Conservation (phyloP, 2,329 filamentous ascomycete genomes). For the Epichloe baconii region DNA sequence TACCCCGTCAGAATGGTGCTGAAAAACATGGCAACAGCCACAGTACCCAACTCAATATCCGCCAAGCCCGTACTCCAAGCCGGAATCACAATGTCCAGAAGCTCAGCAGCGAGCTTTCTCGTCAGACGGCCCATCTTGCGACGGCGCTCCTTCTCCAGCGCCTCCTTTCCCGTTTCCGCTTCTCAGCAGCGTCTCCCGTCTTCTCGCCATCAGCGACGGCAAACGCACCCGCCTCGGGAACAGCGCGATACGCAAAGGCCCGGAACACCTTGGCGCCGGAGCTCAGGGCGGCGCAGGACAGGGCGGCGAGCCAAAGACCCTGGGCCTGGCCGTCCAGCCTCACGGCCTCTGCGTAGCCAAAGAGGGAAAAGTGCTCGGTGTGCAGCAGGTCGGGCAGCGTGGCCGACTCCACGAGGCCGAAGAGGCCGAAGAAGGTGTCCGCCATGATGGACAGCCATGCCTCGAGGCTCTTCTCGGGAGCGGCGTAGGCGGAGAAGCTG, state of each 20-base stretch:
- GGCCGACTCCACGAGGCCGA: constrained; percentile 52
- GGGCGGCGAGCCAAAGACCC: constrained; percentile 55
- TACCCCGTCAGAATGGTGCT: constrained; percentile 48
- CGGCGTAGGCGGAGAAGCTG: constrained; percentile 24
- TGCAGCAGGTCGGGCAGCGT: constrained; percentile 43
- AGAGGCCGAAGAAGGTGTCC: constrained; percentile 50
- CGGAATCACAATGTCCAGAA: constrained; percentile 50
- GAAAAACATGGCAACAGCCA: constrained; percentile 45
- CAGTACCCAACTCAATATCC: constrained; percentile 31
- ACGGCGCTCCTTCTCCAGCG: constrained; percentile 17
- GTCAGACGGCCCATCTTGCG: constrained; percentile 22
- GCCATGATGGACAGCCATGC: constrained; percentile 40
- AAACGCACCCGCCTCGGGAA: constrained; percentile 18
- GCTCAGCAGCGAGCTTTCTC: constrained; percentile 40
- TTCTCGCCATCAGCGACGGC: constrained; percentile 6
- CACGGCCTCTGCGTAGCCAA: constrained; percentile 35
- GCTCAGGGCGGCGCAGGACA: constrained; percentile 37
- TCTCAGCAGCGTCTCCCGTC: constrained; percentile 13
- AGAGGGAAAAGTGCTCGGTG: constrained; percentile 33
- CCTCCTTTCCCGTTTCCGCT: constrained; percentile 21
- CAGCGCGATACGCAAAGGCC: constrained; percentile 22
- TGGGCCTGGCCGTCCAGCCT: constrained; percentile 45
- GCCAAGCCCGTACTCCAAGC: constrained; percentile 49
- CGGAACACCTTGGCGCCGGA: constrained; percentile 29
- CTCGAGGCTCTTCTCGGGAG: constrained; percentile 18